Evolutionary conservation across 306 rosid genomes (phyloP).

Genomic region (Luffa acutangula): DNA sequence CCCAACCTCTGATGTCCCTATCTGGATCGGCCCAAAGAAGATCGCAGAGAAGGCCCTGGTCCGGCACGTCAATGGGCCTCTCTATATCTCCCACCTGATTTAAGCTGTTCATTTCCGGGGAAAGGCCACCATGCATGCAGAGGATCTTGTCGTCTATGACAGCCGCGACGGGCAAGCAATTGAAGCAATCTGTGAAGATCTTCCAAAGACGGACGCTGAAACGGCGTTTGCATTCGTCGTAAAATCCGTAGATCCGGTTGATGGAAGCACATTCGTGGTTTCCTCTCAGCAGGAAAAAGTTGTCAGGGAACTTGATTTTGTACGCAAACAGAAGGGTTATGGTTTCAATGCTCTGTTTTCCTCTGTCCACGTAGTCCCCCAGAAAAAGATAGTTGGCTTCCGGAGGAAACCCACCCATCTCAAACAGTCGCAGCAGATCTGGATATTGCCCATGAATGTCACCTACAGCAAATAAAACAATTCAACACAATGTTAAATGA

Average conservation of each 20-base stretch:
- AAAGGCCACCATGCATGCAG: constrained; percentile 91
- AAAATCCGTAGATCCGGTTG: constrained; percentile 79
- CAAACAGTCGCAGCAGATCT: constrained; percentile 66
- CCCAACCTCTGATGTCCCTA: constrained; percentile 64
- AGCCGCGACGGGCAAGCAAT: constrained; percentile 77
- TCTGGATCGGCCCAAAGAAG: constrained; percentile 93
- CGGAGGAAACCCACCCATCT: constrained; percentile 82
- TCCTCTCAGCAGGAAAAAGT: constrained; percentile 75
- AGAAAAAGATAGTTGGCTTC: constrained; percentile 69
- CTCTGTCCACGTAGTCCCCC: constrained; percentile 93
- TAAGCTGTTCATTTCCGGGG: constrained; percentile 59
- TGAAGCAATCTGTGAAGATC: constrained; percentile 70
- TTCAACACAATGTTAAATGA: too few relatives aligned
- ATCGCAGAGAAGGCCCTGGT: constrained; percentile 80
- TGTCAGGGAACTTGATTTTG: constrained; percentile 70
- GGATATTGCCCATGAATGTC: constrained; percentile 94
- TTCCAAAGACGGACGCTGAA: constrained; percentile 85
- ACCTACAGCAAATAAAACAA: constrained; percentile 15
- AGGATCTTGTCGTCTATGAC: constrained; percentile 72
- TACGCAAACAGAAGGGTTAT: constrained; percentile 65
- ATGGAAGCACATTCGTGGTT: constrained; percentile 93
- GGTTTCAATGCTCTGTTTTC: constrained; percentile 84
- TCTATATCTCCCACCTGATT: constrained; percentile 51
- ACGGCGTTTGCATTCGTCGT: constrained; percentile 79
- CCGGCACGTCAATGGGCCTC: constrained; percentile 84